A percentile compares a stretch with the other conserved stretches of the same genome.
Conservation (phyloP, 1,284 basidiomycete species). For the Hypsizygus ulmarius region DNA sequence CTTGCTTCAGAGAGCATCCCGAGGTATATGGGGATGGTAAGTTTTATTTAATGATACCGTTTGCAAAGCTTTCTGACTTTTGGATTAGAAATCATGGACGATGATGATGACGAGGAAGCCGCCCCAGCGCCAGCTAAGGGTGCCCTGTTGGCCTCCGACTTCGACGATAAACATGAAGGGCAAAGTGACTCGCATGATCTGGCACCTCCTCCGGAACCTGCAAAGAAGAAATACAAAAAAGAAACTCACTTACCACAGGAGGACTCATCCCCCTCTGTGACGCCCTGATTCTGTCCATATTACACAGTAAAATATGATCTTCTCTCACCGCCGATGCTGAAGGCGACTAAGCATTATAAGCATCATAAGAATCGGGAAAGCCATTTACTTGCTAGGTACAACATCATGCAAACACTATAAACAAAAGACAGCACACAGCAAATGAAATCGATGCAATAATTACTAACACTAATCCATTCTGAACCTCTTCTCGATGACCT, state of each 20-base stretch:
- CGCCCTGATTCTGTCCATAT: neutral
- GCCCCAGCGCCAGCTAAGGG: slow-evolving; percentile 14
- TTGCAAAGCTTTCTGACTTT: slow-evolving; percentile 7
- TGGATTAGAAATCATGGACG: slow-evolving; percentile 55
- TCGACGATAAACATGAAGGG: slow-evolving; percentile 1
- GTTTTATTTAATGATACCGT: slow-evolving; percentile 8
- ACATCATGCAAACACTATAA: neutral
- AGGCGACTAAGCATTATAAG: no score
- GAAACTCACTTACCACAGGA: neutral
- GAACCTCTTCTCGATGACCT: slow-evolving; percentile 71
- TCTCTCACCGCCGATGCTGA: no score
- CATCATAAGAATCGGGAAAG: no score
- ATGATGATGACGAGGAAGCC: slow-evolving; percentile 37
- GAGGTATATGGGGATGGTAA: slow-evolving; percentile 92
- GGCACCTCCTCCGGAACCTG: neutral
- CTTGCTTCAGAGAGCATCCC: slow-evolving; percentile 95
- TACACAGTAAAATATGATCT: no score
- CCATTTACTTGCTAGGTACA: no score
- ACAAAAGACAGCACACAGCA: slow-evolving; percentile 2
- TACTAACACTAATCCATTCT: slow-evolving; percentile 28
- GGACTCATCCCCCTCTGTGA: neutral
- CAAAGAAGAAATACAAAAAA: neutral
- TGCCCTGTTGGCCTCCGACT: neutral
- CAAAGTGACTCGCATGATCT: neutral
- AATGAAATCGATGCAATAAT: slow-evolving; percentile 8